Evolutionary conservation across 352 stramenopile species (phyloP), one percentile per base, ranked within the genome.

Genomic region (Globisporangium megalacanthum): DNA sequence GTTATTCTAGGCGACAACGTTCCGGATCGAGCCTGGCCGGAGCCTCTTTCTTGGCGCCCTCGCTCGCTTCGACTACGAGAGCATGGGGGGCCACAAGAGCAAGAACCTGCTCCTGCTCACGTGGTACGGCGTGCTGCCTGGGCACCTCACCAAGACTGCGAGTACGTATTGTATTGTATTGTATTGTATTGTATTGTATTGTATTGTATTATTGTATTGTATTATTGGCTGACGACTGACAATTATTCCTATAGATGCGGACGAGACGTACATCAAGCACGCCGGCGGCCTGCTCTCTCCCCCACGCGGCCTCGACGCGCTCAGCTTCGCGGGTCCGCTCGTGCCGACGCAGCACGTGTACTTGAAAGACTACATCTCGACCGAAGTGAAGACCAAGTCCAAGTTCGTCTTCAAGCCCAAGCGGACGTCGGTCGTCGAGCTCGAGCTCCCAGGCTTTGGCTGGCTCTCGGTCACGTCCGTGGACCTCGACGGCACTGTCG

Each of bases 101-200:
- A 79, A 84, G 66, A 88, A 88, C 61, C 37, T 86, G 20, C 39
- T 94, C 35, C 61, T 94, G 29, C 58, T 94, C 55, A 79, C 82
- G 39, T 94, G 83, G 82, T 88, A 90, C 52, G 84, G 84, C n/a
- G 80, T 94, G 33, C 54, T 94, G 17, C 84, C 84, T n/a, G 80
- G 84, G 4, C 84, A 94, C 54, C 68, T 89, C 35, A 87, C 78
- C 35, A 94, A 84, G 45, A 94, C 82, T 52, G 77, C 77, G 31
- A 76, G 84, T 94, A 82, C 55, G 80, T 25, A 17, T 36, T 29
- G 13, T n/a, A 31, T 10, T 25, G 11, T 61, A 5, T 29, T 29
- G 25, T 29, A 29, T 29, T 29, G n/a, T n/a, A 29, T 29, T 29
- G 25, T 29, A 1, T 29, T 29, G 25, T 29, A 1, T 29, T 29